Evolutionary conservation across 805 yeast species (phyloP), one percentile per base, ranked within the genome.

Genomic region (Sporopachydermia quercuum): DNA sequence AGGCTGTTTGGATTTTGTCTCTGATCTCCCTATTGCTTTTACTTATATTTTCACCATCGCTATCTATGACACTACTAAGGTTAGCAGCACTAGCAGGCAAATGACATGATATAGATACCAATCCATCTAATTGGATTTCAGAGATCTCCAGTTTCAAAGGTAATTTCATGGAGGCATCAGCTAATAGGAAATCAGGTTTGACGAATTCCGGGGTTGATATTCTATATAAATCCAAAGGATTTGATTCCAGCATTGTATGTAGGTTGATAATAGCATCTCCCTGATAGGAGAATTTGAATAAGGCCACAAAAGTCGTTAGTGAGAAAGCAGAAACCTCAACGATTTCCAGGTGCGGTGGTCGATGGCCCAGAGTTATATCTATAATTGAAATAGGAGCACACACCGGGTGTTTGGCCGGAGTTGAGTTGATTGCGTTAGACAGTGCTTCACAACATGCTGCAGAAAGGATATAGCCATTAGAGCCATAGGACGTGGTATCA

Each of bases 221-320:
- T 17, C 35, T n/a, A 52, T 74, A 72, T 36, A 76, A 75, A 42
- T 72, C 72, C 40, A 82, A 60, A 2, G 85, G 77, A 54, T 80
- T 80, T 0, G 87, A 89, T 53, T 82, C 83, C 8, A 82, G 82
- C 38, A 73, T 72, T 0, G 93, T 82, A 41, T 73, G 74, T 40
- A 82, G 62, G 1, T 82, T 75, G 36, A 82, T 65, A 42, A 69
- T 69, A 16, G 86, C 82, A 54, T 82, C 85, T 2, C 94, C 94
- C 34, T 64, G 61, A 54, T 83, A 82, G 46, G 72, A 75, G 47
- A 82, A 67, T 47, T 77, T 76, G 63, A 82, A 82, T n/a, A 81
- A 78, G 30, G 14, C 61, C 51, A 30, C 59, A 55, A 35, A 55
- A 17, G 78, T 87, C 49, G 79, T 63, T 54, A 77, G 77, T 44